Evolutionary conservation across 179 eudicot genomes (phyloP).

Genomic region (Nepenthes alata): DNA sequence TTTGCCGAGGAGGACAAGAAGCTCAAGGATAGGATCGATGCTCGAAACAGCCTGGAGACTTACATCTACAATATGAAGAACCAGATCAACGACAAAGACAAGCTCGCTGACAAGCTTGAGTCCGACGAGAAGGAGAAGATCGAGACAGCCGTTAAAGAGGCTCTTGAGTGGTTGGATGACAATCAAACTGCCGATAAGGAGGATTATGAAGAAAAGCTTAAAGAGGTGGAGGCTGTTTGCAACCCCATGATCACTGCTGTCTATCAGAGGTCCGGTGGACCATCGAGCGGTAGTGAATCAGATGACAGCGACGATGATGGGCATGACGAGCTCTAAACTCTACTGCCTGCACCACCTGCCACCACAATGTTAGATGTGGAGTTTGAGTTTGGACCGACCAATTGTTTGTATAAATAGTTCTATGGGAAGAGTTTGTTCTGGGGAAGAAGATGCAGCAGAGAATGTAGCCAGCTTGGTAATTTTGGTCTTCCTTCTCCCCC

Average conservation of each 20-base stretch:
- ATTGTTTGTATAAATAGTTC: too few species aligned
- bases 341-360: too few species aligned
- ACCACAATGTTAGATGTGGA: too few species aligned
- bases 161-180: slow-evolving; percentile 13
- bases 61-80: slow-evolving; percentile 12
- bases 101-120: slow-evolving; percentile 13
- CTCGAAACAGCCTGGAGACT: slow-evolving; percentile 11
- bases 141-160: slow-evolving; percentile 11
- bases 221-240: slow-evolving; percentile 11
- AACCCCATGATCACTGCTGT: slow-evolving; percentile 10
- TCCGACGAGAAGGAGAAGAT: slow-evolving; percentile 14
- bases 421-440: too few species aligned
- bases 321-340: slow-evolving; percentile 10
- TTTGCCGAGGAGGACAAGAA: slow-evolving; percentile 13
- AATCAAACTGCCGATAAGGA: slow-evolving; percentile 13
- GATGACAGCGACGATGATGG: slow-evolving; percentile 9
- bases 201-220: slow-evolving; percentile 13
- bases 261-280: slow-evolving; percentile 13
- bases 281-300: slow-evolving; percentile 1
- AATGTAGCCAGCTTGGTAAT: too few species aligned
- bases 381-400: too few species aligned
- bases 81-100: slow-evolving; percentile 8
- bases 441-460: too few species aligned
- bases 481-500: too few species aligned
- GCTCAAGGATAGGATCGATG: slow-evolving; percentile 10